phyloP scores from a whole-genome alignment of 176 grass and related monocot species.

The Juncus effusus region DNA sequence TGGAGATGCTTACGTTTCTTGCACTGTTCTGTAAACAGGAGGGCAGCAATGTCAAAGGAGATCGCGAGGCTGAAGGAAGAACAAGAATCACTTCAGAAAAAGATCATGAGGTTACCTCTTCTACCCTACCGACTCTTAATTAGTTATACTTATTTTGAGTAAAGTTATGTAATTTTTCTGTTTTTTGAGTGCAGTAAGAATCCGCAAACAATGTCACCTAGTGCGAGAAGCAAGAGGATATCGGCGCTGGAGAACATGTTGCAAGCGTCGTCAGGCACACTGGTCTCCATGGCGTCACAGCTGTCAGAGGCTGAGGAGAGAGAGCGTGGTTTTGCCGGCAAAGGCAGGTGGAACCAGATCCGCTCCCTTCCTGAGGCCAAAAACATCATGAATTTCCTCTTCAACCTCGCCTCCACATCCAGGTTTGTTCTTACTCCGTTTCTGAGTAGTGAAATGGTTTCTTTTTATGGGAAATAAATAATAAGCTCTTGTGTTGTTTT shows the following conservation, averaged over 20 bases:
- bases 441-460: slow-evolving; percentile 9
- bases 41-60: slow-evolving; percentile 81
- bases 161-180: not conserved
- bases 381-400: slow-evolving; percentile 77
- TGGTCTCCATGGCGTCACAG: slow-evolving; percentile 88
- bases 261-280: slow-evolving; percentile 62
- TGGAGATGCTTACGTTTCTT: slow-evolving; percentile 10
- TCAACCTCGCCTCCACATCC: slow-evolving; percentile 65
- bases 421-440: slow-evolving; percentile 41
- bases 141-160: not conserved
- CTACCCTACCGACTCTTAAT: not conserved
- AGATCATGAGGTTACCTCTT: slow-evolving; percentile 43
- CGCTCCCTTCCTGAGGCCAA: slow-evolving; percentile 81
- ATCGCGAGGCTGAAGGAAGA: slow-evolving; percentile 84
- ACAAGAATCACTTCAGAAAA: slow-evolving; percentile 40
- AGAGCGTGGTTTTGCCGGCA: slow-evolving; percentile 59
- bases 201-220: slow-evolving; percentile 95
- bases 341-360: slow-evolving; percentile 80
- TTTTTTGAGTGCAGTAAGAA: slow-evolving; percentile 34
- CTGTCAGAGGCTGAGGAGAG: slow-evolving; percentile 86
- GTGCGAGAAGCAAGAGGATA: slow-evolving; percentile 87
- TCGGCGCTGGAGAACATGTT: slow-evolving; percentile 94
- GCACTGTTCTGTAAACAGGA: slow-evolving; percentile 39
- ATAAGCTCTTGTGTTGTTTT: slow-evolving; percentile 7
- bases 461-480: not conserved